Percentiles rank a stretch among this genome's conserved stretches.
Conservation (phyloP, 2,329 filamentous ascomycete genomes). For the Amesomyces nigricolor region DNA sequence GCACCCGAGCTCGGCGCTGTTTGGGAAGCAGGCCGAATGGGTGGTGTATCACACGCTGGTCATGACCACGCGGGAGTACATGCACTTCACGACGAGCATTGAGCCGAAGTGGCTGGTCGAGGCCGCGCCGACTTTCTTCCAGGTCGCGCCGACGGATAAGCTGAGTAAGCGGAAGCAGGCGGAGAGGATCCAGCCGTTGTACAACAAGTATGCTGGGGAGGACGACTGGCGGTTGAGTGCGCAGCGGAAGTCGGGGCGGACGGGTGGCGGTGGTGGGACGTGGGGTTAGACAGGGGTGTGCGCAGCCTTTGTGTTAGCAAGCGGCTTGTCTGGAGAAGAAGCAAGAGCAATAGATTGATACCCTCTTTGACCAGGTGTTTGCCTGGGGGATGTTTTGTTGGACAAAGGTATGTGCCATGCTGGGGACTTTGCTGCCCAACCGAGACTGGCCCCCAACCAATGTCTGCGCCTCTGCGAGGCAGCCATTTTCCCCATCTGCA, state of each 20-base stretch:
- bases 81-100: constrained; percentile 89
- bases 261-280: constrained; percentile 80
- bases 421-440: too few relatives aligned
- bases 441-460: too few relatives aligned
- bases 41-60: constrained; percentile 91
- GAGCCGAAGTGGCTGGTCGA: constrained; percentile 94
- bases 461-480: neutral
- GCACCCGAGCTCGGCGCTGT: constrained; percentile 85
- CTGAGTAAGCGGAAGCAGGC: constrained; percentile 89
- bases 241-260: constrained; percentile 76
- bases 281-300: constrained; percentile 60
- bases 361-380: too few relatives aligned
- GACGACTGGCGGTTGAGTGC: constrained; percentile 93
- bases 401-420: neutral
- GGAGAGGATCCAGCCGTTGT: constrained; percentile 89
- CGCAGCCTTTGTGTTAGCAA: too few relatives aligned
- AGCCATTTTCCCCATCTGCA: neutral
- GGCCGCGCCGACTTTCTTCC: constrained; percentile 98
- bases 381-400: too few relatives aligned
- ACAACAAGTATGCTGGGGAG: constrained; percentile 86
- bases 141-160: constrained; percentile 81
- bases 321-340: too few relatives aligned
- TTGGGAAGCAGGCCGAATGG: constrained; percentile 93
- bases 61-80: constrained; percentile 94
- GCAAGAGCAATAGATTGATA: too few relatives aligned